Base-by-base conservation (phyloP, 306 rosid genomes). In the Quillaja saponaria region DNA sequence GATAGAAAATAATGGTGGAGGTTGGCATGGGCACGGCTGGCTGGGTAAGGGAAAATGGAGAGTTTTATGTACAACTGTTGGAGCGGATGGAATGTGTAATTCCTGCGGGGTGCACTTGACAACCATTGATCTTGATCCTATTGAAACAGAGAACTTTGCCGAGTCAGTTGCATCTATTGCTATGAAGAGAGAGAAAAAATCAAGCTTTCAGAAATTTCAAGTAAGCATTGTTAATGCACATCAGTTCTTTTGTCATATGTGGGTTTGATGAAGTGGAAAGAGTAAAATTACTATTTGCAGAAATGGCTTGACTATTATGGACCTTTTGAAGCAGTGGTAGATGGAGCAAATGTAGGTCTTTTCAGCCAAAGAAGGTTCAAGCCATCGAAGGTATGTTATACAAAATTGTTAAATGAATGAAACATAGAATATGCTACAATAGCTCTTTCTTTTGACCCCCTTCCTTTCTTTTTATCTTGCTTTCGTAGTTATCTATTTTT, bases 1-100 rank as follows among this genome's bases (percentile, higher is more conserved):
- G 15, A 84, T 82, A 8, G 82, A 71, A 61, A 88, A 84, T 81
- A 79, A 85, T 69, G 98, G 98, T 68, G 98, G 98, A 57, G 96
- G 98, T 14, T 88, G 98, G 98, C 96, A 88, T 68, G 98, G 98
- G 25, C 81, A 68, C 53, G 98, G 96, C 44, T 92, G 96, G 98
- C 79, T 92, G 77, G 92, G 96, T 51, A 88, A 75, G 62, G 98
- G 98, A 49, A 83, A 78, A 63, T 92, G 98, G 98, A 71, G 70
- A 31, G 79, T 81, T 64, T 60, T 42, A 49, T 64, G 35, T 42
- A 71, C 98, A 20, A 77, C 66, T 55, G 76, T 92, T 60, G 90
- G 88, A 58, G 61, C 69, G 14, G 95, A 92, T 72, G 98, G 98
- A 61, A 19, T 82, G 58, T 92, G 98, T 76, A 76, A 68, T 42